phyloP scores from a whole-genome alignment of 371 early-diverging fungal species.

The Rhizomucor miehei region DNA sequence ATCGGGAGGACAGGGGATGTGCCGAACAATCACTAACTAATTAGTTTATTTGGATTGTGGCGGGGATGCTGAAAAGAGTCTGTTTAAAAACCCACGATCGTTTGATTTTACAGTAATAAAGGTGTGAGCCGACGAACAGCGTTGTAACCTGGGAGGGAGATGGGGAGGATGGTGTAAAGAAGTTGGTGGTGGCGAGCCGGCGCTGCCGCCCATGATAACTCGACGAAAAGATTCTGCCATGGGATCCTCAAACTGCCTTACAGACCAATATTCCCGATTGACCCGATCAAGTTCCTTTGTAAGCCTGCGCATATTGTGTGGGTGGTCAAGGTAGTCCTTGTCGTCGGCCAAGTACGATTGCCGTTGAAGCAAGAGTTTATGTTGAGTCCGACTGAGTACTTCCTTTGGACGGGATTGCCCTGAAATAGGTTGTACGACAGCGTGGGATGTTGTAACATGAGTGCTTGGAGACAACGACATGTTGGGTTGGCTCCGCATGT shows the following conservation, averaged over 20 bases:
- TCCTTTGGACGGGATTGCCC: neutral
- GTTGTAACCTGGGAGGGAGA: neutral
- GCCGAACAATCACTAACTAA: too few relatives aligned
- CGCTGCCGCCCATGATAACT: constrained; percentile 12
- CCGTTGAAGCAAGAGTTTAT: constrained; percentile 50
- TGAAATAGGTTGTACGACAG: constrained; percentile 3
- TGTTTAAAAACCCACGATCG: too few relatives aligned
- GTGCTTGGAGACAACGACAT: constrained; percentile 10
- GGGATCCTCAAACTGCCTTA: constrained; percentile 43
- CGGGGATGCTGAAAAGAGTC: too few relatives aligned
- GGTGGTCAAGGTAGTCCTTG: constrained; percentile 49
- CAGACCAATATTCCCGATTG: constrained; percentile 45
- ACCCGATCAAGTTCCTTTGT: constrained; percentile 53
- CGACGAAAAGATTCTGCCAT: constrained; percentile 33
- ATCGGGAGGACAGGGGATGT: too few relatives aligned
- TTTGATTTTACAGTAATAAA: too few relatives aligned
- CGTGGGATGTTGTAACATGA: too few relatives aligned
- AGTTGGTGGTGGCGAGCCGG: too few relatives aligned
- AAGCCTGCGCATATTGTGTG: constrained; percentile 45
- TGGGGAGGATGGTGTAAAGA: constrained; percentile 4
- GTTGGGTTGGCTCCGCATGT: constrained; percentile 27
- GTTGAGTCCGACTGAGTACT: constrained; percentile 45
- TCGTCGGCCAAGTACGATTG: constrained; percentile 53
- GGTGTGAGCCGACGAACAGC: too few relatives aligned
- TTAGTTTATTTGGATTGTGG: too few relatives aligned